phyloP scores from a whole-genome alignment of 768 basidiomycete species.

The Candolleomyces efflorescens region DNA sequence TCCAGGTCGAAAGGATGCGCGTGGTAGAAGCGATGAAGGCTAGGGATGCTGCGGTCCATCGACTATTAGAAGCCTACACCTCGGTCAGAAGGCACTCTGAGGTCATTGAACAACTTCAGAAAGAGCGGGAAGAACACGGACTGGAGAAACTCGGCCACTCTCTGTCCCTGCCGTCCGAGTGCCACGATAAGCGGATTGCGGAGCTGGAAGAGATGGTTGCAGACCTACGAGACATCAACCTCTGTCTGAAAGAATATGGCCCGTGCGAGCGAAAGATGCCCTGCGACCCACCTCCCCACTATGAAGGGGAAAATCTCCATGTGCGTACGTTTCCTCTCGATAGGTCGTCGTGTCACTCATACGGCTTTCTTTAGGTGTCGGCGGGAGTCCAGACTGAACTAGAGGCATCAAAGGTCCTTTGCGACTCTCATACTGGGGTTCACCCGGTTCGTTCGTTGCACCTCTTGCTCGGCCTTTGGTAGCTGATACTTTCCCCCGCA shows the following conservation, averaged over 20 bases:
- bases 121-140: conserved; percentile 26
- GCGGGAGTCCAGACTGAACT: conserved; percentile 14
- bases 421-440: background rate
- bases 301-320: conserved; percentile 30
- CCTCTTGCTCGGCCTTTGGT: background rate
- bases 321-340: conserved; percentile 14
- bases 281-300: conserved; percentile 33
- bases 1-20: conserved; percentile 48
- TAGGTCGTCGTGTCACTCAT: background rate
- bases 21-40: conserved; percentile 57
- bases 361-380: conserved; percentile 4
- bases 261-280: conserved; percentile 15
- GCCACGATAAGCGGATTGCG: conserved; percentile 29
- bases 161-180: conserved; percentile 7
- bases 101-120: conserved; percentile 44
- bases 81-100: conserved; percentile 59
- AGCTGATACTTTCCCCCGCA: background rate
- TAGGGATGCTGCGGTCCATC: conserved; percentile 56
- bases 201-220: conserved; percentile 34
- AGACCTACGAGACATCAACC: conserved; percentile 32
- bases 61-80: conserved; percentile 54
- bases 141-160: conserved; percentile 1
- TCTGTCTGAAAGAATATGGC: conserved; percentile 24
- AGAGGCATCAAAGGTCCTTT: background rate
- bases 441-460: background rate